Percentiles rank a stretch among this genome's conserved stretches.
Conservation (phyloP, 2,329 filamentous ascomycete genomes). For the Botryotinia calthae region DNA sequence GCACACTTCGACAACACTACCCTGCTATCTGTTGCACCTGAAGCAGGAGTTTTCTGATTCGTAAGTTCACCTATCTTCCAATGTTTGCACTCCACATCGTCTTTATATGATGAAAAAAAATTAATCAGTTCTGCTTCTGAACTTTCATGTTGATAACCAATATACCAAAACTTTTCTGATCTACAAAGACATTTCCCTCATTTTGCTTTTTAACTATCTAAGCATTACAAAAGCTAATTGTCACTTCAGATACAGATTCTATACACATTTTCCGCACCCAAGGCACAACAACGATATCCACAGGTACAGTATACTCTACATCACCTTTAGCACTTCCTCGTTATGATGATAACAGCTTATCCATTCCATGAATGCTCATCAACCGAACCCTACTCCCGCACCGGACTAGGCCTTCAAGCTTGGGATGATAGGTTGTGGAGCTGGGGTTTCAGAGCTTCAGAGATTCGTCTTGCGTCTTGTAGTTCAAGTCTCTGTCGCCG, state of each 20-base stretch:
- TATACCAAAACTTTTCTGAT: constrained; percentile 64
- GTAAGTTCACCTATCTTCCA: constrained; percentile 13
- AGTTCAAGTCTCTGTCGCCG: constrained; percentile 50
- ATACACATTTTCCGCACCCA: not conserved
- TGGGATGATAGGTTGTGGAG: constrained; percentile 75
- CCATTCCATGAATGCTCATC: constrained; percentile 70
- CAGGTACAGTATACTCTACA: constrained; percentile 28
- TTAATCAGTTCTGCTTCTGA: constrained; percentile 77
- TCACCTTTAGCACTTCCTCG: constrained; percentile 23
- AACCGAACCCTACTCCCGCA: constrained; percentile 72
- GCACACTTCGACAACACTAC: not conserved
- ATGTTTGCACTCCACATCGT: not conserved
- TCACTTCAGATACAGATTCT: not conserved
- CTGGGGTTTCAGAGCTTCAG: constrained; percentile 60
- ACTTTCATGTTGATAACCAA: constrained; percentile 59
- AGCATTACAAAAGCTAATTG: constrained; percentile 15
- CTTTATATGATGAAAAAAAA: constrained; percentile 62
- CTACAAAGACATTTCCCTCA: constrained; percentile 27
- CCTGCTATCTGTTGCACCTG: not conserved
- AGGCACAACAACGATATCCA: not conserved
- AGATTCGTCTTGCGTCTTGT: constrained; percentile 58
- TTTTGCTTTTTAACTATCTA: not conserved
- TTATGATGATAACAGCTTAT: constrained; percentile 66
- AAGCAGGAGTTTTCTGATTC: not conserved
- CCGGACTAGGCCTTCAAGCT: constrained; percentile 51